These are phyloP conservation scores for Apiospora sp. DNA, from an alignment of 2,329 filamentous ascomycete species.

Conservation along the genomic window DNA sequence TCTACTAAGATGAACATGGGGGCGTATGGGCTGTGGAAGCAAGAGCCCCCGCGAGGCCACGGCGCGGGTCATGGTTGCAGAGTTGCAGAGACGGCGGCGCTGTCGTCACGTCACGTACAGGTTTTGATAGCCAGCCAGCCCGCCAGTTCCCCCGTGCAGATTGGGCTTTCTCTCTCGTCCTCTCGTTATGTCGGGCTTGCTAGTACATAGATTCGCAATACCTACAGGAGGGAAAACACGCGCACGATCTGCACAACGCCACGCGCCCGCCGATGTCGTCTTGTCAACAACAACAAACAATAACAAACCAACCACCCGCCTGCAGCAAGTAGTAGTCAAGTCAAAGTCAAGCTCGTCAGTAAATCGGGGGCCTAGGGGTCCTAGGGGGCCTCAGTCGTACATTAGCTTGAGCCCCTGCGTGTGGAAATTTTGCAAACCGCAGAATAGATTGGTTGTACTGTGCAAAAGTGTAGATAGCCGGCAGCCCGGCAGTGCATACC, in stretches of 20 bases:
- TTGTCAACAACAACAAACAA: background rate
- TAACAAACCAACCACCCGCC: conserved; percentile 1
- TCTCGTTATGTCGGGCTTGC: background rate
- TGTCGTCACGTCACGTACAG: background rate
- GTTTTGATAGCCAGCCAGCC: background rate
- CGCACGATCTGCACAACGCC: background rate
- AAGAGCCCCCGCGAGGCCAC: background rate
- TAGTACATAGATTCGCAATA: background rate
- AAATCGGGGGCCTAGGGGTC: background rate
- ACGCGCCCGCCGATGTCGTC: background rate
- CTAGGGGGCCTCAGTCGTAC: no score
- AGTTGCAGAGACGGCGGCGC: background rate
- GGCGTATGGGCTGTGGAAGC: background rate
- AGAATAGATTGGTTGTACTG: background rate
- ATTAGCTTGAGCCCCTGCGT: no score
- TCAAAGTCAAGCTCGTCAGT: background rate
- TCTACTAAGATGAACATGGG: conserved; percentile 9
- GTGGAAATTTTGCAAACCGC: no score
- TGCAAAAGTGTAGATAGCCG: background rate
- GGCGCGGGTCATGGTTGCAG: background rate
- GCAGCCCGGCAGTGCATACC: conserved; percentile 9
- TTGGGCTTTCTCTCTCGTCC: background rate
- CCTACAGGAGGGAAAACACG: background rate
- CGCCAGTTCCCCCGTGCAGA: background rate
- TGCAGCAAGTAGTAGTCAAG: no score